Conservation (phyloP, 495 filamentous ascomycete species). For the Xylaria palmicola region DNA sequence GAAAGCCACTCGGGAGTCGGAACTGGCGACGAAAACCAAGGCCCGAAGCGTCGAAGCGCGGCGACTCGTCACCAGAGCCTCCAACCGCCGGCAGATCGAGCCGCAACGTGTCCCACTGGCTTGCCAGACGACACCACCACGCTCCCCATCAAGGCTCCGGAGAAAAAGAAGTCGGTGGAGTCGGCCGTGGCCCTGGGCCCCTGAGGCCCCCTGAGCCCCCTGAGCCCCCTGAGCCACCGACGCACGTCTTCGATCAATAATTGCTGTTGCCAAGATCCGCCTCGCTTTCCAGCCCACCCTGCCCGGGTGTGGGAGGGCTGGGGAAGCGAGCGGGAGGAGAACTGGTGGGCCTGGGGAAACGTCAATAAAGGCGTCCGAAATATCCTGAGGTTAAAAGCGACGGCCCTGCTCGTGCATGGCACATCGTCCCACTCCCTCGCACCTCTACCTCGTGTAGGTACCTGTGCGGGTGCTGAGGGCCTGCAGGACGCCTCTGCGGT, state of each 20-base stretch:
- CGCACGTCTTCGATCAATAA: constrained; percentile 14
- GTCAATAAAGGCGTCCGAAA: constrained; percentile 27
- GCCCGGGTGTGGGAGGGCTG: background rate
- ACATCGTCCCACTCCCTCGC: constrained; percentile 14
- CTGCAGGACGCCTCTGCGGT: background rate
- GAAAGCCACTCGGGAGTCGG: constrained; percentile 16
- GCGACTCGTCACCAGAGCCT: constrained; percentile 26
- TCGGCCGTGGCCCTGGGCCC: no score
- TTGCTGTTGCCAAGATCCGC: constrained; percentile 21
- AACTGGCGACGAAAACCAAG: constrained; percentile 6
- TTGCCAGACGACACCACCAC: no score
- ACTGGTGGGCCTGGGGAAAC: background rate
- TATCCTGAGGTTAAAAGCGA: constrained; percentile 38
- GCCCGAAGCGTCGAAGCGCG: constrained; percentile 4
- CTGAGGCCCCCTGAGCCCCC: no score
- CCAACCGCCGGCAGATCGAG: constrained; percentile 23
- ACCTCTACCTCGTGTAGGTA: no score
- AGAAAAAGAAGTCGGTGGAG: background rate
- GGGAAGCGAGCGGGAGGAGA: background rate
- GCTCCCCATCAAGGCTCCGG: no score
- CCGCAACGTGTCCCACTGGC: constrained; percentile 8
- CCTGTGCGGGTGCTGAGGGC: background rate
- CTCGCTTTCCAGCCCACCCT: constrained; percentile 13
- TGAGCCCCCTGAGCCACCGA: background rate
- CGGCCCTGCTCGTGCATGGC: constrained; percentile 28